These are phyloP conservation scores for Lentinula aciculospora DNA, from an alignment of 768 basidiomycete species.

Conservation along the genomic window DNA sequence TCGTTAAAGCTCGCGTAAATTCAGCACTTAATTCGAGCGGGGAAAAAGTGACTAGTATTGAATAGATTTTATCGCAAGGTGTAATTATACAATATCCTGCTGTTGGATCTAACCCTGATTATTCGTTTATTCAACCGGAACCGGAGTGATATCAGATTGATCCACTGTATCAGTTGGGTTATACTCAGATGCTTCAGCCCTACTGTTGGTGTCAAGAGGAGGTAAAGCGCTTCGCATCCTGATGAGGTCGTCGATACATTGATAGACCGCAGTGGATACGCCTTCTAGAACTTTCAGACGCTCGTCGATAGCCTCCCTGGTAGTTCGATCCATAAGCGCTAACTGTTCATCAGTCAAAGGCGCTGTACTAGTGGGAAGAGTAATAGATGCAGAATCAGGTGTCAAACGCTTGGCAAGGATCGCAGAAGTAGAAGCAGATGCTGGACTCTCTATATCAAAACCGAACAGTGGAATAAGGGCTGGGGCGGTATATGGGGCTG, in stretches of 20 bases:
- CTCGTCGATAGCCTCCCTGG: slow-evolving; percentile 81
- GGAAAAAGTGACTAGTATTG: neutral
- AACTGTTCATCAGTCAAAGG: slow-evolving; percentile 59
- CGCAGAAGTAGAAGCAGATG: slow-evolving; percentile 3
- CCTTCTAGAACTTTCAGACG: slow-evolving; percentile 73
- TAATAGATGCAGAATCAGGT: neutral
- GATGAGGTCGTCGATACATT: slow-evolving; percentile 75
- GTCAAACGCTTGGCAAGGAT: neutral
- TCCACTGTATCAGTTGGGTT: neutral
- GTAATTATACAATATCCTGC: neutral
- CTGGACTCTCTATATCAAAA: slow-evolving; percentile 9
- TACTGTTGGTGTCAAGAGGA: slow-evolving; percentile 10
- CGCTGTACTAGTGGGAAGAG: slow-evolving; percentile 13
- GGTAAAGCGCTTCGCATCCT: slow-evolving; percentile 71
- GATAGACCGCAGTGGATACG: slow-evolving; percentile 68
- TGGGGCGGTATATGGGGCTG: slow-evolving; percentile 10
- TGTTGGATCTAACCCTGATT: neutral
- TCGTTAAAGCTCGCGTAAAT: slow-evolving; percentile 50
- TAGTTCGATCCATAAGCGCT: slow-evolving; percentile 55
- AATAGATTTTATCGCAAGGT: neutral
- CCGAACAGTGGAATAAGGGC: slow-evolving; percentile 38
- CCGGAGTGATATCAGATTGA: neutral
- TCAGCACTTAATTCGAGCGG: slow-evolving; percentile 24
- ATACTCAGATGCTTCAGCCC: neutral
- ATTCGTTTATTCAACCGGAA: neutral